These are phyloP conservation scores for Dittrichia graveolens DNA, from an alignment of 129 eudicot genomes.

Conservation along the genomic window DNA sequence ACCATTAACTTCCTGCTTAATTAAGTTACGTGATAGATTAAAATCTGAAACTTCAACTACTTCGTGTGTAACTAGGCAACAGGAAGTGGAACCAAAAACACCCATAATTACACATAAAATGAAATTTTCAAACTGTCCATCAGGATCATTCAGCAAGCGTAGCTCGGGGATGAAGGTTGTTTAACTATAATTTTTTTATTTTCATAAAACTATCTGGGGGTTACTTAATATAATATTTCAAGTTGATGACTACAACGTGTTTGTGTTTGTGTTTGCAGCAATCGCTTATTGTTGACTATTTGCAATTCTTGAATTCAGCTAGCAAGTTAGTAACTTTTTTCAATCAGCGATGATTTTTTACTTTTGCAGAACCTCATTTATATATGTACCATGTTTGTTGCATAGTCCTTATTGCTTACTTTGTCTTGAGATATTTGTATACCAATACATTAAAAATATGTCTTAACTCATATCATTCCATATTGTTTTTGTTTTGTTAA, in stretches of 20 bases:
- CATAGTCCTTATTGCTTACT: background rate
- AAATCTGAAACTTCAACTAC: constrained; percentile 31
- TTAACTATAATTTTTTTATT: background rate
- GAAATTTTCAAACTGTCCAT: constrained; percentile 42
- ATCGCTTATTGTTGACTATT: constrained; percentile 62
- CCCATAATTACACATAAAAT: constrained; percentile 41
- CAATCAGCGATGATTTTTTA: background rate
- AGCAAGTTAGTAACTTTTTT: constrained; percentile 65
- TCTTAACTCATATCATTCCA: constrained; percentile 5
- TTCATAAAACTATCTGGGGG: background rate
- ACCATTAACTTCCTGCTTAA: constrained; percentile 55
- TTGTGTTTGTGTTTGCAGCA: constrained; percentile 43
- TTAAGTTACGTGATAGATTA: constrained; percentile 52
- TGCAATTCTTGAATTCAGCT: constrained; percentile 75
- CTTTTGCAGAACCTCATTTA: background rate
- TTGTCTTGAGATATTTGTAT: background rate
- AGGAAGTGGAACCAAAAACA: constrained; percentile 59
- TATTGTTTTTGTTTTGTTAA: constrained; percentile 22
- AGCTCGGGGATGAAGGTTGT: constrained; percentile 73
- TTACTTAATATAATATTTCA: background rate
- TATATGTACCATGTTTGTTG: background rate
- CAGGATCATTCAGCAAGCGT: constrained; percentile 51
- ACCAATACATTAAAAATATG: background rate
- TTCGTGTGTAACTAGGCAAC: constrained; percentile 36
- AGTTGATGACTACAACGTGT: constrained; percentile 1